Conservation (phyloP, 306 rosid genomes). For the Corylus heterophylla region DNA sequence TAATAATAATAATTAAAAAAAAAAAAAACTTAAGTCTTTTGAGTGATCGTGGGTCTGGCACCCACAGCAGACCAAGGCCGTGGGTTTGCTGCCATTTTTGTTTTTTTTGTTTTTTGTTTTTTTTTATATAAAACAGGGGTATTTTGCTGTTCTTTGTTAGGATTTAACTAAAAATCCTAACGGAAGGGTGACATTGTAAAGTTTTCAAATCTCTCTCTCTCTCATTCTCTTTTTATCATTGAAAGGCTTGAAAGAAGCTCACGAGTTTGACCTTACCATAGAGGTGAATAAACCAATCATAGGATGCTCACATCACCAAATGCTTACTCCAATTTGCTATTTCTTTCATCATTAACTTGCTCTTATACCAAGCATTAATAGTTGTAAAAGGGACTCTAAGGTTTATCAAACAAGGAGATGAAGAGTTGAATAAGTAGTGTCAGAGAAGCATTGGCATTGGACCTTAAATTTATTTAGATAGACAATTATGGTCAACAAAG, state of each 20-base stretch:
- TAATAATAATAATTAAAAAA: no score
- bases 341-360: neutral
- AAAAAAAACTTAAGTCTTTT: no score
- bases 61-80: no score
- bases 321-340: neutral
- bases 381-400: neutral
- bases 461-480: neutral
- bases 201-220: neutral
- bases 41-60: no score
- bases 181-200: no score
- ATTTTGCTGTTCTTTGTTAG: no score
- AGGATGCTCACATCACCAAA: constrained; percentile 1
- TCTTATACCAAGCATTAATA: neutral
- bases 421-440: neutral
- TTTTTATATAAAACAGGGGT: no score
- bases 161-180: no score
- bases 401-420: constrained; percentile 3
- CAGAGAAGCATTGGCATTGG: neutral
- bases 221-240: neutral
- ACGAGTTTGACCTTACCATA: neutral
- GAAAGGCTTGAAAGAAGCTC: constrained; percentile 1
- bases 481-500: neutral
- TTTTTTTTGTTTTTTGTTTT: no score
- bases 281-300: neutral
- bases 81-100: no score